These are phyloP conservation scores for Abelmoschus esculentus DNA, from an alignment of 345 rosid genomes.

Conservation along the genomic window DNA sequence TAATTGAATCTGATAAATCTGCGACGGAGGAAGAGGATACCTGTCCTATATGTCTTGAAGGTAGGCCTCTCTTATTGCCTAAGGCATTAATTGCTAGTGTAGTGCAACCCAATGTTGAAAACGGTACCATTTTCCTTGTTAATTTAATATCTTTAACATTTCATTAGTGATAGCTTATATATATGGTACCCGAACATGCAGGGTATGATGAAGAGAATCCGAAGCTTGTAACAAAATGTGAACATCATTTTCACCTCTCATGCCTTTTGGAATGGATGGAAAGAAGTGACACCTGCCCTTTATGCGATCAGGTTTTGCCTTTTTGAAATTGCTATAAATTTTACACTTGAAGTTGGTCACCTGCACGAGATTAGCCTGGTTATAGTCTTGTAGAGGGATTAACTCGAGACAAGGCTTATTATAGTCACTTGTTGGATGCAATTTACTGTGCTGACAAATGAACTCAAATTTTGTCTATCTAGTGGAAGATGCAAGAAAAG, in stretches of 20 bases:
- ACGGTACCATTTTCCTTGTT: not conserved
- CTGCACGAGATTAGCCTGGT: not conserved
- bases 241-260: conserved; percentile 79
- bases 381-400: not conserved
- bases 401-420: not conserved
- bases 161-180: conserved; percentile 9
- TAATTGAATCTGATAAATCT: conserved; percentile 20
- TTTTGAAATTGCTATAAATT: not conserved
- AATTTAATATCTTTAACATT: not conserved
- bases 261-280: conserved; percentile 94
- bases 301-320: conserved; percentile 71
- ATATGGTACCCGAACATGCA: conserved; percentile 27
- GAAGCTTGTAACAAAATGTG: conserved; percentile 61
- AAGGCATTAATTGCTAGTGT: not conserved
- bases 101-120: not conserved
- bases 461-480: not conserved
- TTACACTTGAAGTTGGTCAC: not conserved
- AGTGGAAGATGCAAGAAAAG: not conserved
- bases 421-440: not conserved
- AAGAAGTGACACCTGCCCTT: conserved; percentile 82
- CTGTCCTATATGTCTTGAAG: conserved; percentile 74
- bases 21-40: conserved; percentile 65
- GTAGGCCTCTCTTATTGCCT: too few species aligned
- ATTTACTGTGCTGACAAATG: not conserved
- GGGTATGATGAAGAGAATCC: conserved; percentile 84